phyloP scores from a whole-genome alignment of 192 early-diverging fungal genomes.

The Physocladia obscura region DNA sequence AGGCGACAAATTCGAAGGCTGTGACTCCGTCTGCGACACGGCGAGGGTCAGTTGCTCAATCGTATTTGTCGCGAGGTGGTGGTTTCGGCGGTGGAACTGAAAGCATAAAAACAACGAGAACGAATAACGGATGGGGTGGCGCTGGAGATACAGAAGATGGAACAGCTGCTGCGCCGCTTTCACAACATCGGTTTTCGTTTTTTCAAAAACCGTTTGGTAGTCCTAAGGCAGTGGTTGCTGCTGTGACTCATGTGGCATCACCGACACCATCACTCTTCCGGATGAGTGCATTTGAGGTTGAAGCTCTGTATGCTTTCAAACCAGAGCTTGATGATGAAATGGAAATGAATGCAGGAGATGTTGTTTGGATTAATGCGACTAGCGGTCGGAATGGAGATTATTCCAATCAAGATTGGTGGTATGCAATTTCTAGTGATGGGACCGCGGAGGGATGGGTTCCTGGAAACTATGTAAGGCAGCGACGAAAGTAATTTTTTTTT shows the following conservation, averaged over 20 bases:
- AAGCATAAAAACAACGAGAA: neutral
- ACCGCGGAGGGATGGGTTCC: slow-evolving; percentile 40
- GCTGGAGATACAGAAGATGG: neutral
- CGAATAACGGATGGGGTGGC: neutral
- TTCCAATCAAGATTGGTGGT: slow-evolving; percentile 39
- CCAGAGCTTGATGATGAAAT: slow-evolving; percentile 43
- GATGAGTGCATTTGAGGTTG: slow-evolving; percentile 25
- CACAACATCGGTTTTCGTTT: neutral
- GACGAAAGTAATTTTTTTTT: neutral
- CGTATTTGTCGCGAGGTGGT: neutral
- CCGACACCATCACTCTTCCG: neutral
- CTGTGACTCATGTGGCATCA: neutral
- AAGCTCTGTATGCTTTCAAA: slow-evolving; percentile 44
- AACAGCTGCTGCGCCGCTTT: neutral
- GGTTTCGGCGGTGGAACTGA: no score
- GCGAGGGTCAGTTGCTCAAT: neutral
- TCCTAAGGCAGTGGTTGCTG: neutral
- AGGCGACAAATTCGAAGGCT: no score
- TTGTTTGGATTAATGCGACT: slow-evolving; percentile 7
- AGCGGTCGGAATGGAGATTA: slow-evolving; percentile 29
- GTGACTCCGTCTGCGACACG: neutral
- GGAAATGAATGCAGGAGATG: slow-evolving; percentile 33
- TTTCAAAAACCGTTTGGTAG: neutral
- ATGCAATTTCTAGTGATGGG: slow-evolving; percentile 6
- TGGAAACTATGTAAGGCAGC: slow-evolving; percentile 18